Conservation (phyloP, 768 basidiomycete species). For the Phlegmacium glaucopus region DNA sequence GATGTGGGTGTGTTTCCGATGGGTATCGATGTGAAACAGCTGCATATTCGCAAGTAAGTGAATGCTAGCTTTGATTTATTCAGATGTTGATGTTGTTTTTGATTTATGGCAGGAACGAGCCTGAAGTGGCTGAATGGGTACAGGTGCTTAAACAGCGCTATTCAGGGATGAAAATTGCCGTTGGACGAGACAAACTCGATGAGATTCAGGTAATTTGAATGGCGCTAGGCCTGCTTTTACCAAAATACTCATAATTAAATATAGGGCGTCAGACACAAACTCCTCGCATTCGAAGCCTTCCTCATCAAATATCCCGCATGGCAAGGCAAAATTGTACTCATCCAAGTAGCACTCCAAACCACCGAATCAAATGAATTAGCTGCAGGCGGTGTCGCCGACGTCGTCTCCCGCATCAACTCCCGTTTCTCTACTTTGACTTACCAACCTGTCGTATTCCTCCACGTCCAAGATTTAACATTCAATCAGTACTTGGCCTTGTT, state of each 20-base stretch:
- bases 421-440: constrained; percentile 83
- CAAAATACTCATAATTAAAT: not conserved
- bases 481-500: constrained; percentile 81
- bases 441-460: constrained; percentile 83
- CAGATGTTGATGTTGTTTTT: not conserved
- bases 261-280: constrained; percentile 76
- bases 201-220: constrained; percentile 56
- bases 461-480: constrained; percentile 82
- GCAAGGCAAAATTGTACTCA: constrained; percentile 78
- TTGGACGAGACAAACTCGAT: constrained; percentile 87
- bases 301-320: constrained; percentile 77
- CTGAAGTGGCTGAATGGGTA: constrained; percentile 83
- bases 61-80: not conserved
- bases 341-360: constrained; percentile 85
- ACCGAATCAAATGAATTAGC: constrained; percentile 73
- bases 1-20: constrained; percentile 89
- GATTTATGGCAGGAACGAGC: constrained; percentile 53
- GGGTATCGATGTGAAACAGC: constrained; percentile 76
- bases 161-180: constrained; percentile 81
- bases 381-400: constrained; percentile 70
- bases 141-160: constrained; percentile 77
- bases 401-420: constrained; percentile 79
- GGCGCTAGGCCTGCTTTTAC: not conserved
- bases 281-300: constrained; percentile 81
- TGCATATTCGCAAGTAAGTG: constrained; percentile 61